These are phyloP conservation scores for Petrea volubilis DNA, from an alignment of 257 asterid species.

Conservation along the genomic window DNA sequence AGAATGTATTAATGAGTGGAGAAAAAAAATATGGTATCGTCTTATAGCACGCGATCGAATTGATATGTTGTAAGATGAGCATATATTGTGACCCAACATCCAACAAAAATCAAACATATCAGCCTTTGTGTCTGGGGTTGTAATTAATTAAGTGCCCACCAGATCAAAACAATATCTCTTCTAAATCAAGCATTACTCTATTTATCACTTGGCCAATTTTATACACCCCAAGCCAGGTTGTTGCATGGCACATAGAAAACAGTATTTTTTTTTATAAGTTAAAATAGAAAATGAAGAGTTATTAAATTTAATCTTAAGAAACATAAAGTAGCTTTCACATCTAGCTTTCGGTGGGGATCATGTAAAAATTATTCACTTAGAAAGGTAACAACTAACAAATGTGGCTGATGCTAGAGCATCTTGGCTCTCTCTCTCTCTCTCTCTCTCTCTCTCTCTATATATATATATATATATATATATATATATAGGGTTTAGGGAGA, in stretches of 20 bases:
- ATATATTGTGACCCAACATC: constrained; percentile 17
- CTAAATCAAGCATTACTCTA: neutral
- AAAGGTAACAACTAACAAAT: neutral
- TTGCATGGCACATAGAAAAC: neutral
- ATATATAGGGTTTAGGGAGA: too few species aligned
- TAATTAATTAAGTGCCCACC: neutral
- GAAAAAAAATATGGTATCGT: neutral
- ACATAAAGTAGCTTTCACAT: neutral
- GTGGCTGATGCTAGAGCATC: neutral
- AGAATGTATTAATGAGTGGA: neutral
- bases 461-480: too few species aligned
- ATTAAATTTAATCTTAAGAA: neutral
- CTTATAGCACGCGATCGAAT: too few species aligned
- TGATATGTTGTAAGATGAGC: neutral
- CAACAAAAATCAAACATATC: constrained; percentile 17
- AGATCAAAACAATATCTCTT: neutral
- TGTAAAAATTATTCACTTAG: too few species aligned
- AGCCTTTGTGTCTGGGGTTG: neutral
- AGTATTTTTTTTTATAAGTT: neutral
- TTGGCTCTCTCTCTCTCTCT: too few species aligned
- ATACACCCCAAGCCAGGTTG: neutral
- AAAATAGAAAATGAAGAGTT: neutral
- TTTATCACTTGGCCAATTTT: neutral
- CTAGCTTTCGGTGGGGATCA: constrained; percentile 14
- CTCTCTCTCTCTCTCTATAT: too few species aligned